phyloP scores from a whole-genome alignment of 306 rosid species.

The Citrullus colocynthis region DNA sequence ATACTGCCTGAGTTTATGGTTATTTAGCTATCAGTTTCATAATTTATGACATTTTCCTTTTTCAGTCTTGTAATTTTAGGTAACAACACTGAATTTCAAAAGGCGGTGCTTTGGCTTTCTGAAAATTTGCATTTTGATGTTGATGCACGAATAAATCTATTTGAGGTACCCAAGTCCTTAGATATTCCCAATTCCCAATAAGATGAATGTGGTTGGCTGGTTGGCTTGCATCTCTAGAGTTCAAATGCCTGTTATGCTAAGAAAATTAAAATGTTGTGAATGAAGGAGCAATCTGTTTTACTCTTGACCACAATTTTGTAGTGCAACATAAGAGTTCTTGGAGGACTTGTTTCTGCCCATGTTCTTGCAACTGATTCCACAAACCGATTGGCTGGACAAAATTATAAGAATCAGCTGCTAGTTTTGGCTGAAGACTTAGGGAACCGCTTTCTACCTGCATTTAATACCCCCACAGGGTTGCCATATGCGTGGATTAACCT shows the following conservation, averaged over 20 bases:
- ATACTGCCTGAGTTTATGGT: constrained; percentile 1
- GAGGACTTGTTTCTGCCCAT: constrained; percentile 96
- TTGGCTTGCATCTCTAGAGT: constrained; percentile 3
- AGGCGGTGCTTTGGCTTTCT: constrained; percentile 80
- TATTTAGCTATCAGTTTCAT: background rate
- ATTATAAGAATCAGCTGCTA: constrained; percentile 63
- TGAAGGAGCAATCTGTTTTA: constrained; percentile 8
- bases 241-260: background rate
- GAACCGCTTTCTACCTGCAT: constrained; percentile 75
- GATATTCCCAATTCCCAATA: background rate
- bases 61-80: constrained; percentile 81
- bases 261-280: background rate
- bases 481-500: constrained; percentile 96
- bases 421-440: constrained; percentile 84
- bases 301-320: constrained; percentile 39
- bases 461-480: constrained; percentile 83
- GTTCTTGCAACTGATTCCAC: constrained; percentile 85
- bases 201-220: background rate
- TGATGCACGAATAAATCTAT: constrained; percentile 87
- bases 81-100: constrained; percentile 72
- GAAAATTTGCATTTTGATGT: constrained; percentile 68
- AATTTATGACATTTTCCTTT: constrained; percentile 10
- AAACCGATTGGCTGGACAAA: constrained; percentile 41
- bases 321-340: constrained; percentile 98
- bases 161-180: constrained; percentile 45